These are phyloP conservation scores for Penicillium brevicompactum DNA, from an alignment of 2,329 filamentous ascomycete species.

Conservation along the genomic window DNA sequence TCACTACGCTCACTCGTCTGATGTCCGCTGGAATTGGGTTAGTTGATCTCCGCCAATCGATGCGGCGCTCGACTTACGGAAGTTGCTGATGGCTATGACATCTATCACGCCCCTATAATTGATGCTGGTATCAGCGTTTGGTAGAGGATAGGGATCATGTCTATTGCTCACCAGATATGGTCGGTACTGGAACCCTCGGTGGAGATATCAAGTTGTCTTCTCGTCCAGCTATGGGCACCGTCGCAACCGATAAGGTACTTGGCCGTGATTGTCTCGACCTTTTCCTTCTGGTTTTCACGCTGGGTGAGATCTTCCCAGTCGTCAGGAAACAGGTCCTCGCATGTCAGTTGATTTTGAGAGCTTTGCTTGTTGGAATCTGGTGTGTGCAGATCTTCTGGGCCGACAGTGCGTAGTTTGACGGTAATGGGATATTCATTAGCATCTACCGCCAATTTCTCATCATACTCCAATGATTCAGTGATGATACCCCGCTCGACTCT, in stretches of 20 bases:
- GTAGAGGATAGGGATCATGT: not conserved
- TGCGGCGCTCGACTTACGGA: constrained; percentile 21
- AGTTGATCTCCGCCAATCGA: not conserved
- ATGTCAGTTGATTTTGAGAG: constrained; percentile 57
- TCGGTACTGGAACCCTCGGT: constrained; percentile 58
- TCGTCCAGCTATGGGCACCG: constrained; percentile 68
- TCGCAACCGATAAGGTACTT: constrained; percentile 71
- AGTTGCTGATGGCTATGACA: constrained; percentile 52
- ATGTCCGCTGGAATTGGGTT: constrained; percentile 50
- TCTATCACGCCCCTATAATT: constrained; percentile 51
- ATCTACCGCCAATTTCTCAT: constrained; percentile 52
- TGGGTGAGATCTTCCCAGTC: constrained; percentile 58
- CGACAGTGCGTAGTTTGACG: constrained; percentile 59
- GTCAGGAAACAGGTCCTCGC: constrained; percentile 60
- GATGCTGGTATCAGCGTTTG: not conserved
- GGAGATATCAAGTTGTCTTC: constrained; percentile 59
- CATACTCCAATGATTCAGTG: constrained; percentile 58
- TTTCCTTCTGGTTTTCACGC: constrained; percentile 27
- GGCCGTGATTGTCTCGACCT: constrained; percentile 47
- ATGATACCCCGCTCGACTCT: constrained; percentile 63
- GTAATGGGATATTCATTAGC: constrained; percentile 61
- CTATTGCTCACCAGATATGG: constrained; percentile 37
- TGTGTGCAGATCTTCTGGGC: constrained; percentile 59
- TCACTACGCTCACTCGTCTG: constrained; percentile 56
- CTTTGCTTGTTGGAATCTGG: constrained; percentile 30